phyloP scores from a whole-genome alignment of 768 basidiomycete species.

The Auricularia auricula-judae region DNA sequence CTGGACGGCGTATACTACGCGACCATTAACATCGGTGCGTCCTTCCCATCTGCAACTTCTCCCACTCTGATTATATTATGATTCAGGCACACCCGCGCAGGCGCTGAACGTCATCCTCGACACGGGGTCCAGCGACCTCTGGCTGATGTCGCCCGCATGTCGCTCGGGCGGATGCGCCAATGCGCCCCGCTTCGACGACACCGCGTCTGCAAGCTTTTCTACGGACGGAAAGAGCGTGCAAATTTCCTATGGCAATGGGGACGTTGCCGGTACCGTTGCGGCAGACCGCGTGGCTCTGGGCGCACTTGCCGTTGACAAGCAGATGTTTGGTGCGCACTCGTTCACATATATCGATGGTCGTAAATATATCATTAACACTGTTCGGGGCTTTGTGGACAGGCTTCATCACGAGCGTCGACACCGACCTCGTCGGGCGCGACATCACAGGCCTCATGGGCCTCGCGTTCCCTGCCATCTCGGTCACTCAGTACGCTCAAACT shows the following conservation, averaged over 20 bases:
- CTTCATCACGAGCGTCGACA: neutral
- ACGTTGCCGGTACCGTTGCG: slow-evolving; percentile 7
- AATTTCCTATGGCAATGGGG: slow-evolving; percentile 8
- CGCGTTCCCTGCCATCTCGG: slow-evolving; percentile 9
- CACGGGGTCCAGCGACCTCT: neutral
- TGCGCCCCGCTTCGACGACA: neutral
- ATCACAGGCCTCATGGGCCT: slow-evolving; percentile 10
- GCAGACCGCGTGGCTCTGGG: slow-evolving; percentile 8
- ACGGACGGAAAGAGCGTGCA: neutral
- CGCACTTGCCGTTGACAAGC: slow-evolving; percentile 7
- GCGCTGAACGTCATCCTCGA: neutral
- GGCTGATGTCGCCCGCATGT: neutral
- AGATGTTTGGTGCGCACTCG: slow-evolving; percentile 5
- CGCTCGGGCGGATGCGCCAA: neutral
- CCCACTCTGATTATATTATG: no score
- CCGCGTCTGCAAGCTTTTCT: neutral
- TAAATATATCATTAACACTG: no score
- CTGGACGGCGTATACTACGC: no score
- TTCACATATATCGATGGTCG: no score
- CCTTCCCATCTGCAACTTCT: no score
- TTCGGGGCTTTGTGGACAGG: neutral
- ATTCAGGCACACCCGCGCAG: neutral
- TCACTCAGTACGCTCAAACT: neutral
- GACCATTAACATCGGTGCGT: no score
- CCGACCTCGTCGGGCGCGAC: neutral